Conservation (phyloP, 1,284 basidiomycete species). For the Cryptococcus depauperatus region DNA sequence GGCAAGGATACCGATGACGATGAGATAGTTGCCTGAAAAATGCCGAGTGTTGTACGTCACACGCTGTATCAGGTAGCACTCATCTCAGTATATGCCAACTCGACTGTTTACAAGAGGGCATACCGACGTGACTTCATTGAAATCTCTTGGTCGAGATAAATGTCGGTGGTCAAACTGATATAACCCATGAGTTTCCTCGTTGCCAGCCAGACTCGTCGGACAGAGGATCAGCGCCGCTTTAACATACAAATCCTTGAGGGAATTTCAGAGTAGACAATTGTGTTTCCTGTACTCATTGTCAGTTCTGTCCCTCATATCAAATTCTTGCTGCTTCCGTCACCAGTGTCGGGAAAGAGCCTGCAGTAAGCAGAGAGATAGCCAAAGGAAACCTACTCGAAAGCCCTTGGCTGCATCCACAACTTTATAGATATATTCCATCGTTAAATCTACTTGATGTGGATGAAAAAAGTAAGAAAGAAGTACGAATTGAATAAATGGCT, state of each 20-base stretch:
- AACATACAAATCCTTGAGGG: slow-evolving; percentile 35
- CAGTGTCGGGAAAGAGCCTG: neutral
- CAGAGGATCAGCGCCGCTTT: neutral
- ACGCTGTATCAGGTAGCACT: slow-evolving; percentile 50
- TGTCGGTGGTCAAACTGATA: slow-evolving; percentile 72
- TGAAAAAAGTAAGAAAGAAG: neutral
- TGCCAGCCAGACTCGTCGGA: no score
- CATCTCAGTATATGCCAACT: neutral
- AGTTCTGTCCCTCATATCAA: slow-evolving; percentile 1
- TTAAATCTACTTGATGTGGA: neutral
- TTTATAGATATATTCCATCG: slow-evolving; percentile 28
- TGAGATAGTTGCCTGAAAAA: slow-evolving; percentile 84
- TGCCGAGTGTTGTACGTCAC: slow-evolving; percentile 89
- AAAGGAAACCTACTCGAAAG: slow-evolving; percentile 21
- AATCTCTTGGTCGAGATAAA: slow-evolving; percentile 61
- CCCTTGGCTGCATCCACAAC: slow-evolving; percentile 20
- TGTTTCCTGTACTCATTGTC: slow-evolving; percentile 20
- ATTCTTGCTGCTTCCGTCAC: slow-evolving; percentile 1
- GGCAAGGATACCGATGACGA: slow-evolving; percentile 70
- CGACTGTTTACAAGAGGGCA: slow-evolving; percentile 6
- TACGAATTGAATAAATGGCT: no score
- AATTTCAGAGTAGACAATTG: slow-evolving; percentile 32
- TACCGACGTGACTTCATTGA: slow-evolving; percentile 52
- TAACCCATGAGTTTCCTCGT: no score
- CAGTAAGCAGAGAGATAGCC: neutral